Evolutionary conservation across 306 rosid species (phyloP).

Genomic region (Gastrolobium bilobum): DNA sequence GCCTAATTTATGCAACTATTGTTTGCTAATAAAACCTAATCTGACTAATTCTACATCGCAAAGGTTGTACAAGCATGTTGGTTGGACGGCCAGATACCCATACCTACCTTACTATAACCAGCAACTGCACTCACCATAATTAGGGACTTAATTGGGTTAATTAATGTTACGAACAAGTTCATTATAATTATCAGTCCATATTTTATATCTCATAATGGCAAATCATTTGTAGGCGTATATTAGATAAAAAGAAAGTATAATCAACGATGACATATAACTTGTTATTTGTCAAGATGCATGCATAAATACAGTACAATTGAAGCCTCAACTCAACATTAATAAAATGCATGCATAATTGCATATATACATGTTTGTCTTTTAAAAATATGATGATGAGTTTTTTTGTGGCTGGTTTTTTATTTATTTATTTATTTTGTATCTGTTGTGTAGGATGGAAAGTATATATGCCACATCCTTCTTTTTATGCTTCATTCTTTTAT

Average conservation of each 20-base stretch:
- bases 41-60: constrained; percentile 38
- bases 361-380: constrained; percentile 23
- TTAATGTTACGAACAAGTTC: constrained; percentile 20
- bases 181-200: constrained; percentile 35
- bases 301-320: constrained; percentile 43
- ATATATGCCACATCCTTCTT: constrained; percentile 7
- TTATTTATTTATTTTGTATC: constrained; percentile 16
- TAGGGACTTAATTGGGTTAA: constrained; percentile 16
- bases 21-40: constrained; percentile 51
- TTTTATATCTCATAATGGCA: constrained; percentile 11
- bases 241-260: constrained; percentile 64
- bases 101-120: constrained; percentile 1
- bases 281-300: constrained; percentile 49
- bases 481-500: constrained; percentile 1
- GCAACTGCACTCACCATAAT: constrained; percentile 7
- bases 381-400: constrained; percentile 28
- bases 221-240: constrained; percentile 39
- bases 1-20: constrained; percentile 43
- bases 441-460: constrained; percentile 49
- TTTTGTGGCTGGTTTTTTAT: constrained; percentile 47
- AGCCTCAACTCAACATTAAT: constrained; percentile 35
- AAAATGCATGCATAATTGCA: background rate
- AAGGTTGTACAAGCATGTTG: background rate
- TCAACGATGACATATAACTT: constrained; percentile 47
- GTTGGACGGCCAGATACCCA: background rate